Evolutionary conservation across 495 filamentous ascomycete species (phyloP).

Genomic region (Tetracladium setigerum): DNA sequence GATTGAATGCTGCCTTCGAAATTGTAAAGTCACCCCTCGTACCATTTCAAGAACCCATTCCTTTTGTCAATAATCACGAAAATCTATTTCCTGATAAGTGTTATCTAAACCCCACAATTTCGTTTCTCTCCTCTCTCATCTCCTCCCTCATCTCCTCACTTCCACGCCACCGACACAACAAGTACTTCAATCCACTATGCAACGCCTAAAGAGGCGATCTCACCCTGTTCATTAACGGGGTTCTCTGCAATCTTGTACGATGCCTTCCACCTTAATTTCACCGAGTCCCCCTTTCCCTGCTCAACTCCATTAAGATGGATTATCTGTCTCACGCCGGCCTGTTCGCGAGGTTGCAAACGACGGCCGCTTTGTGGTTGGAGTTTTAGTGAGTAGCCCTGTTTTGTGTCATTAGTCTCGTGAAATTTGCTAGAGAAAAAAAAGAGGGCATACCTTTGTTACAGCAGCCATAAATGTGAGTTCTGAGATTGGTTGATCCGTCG

Average conservation of each 20-base stretch:
- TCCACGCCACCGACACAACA: too few species aligned
- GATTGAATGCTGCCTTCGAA: too few species aligned
- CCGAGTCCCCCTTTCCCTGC: constrained; percentile 58
- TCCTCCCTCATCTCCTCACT: too few species aligned
- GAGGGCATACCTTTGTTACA: constrained; percentile 69
- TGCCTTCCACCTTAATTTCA: constrained; percentile 86
- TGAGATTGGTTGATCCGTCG: constrained; percentile 56
- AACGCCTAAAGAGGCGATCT: constrained; percentile 78
- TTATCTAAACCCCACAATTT: too few species aligned
- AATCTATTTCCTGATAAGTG: too few species aligned
- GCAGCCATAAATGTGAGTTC: constrained; percentile 88
- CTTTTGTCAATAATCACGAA: too few species aligned
- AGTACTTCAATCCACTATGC: constrained; percentile 22
- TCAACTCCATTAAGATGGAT: constrained; percentile 71
- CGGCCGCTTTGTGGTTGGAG: constrained; percentile 80
- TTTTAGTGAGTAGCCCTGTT: constrained; percentile 68
- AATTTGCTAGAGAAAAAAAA: background rate
- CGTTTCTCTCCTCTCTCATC: too few species aligned
- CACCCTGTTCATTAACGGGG: constrained; percentile 68
- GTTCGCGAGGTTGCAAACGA: constrained; percentile 62
- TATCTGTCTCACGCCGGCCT: constrained; percentile 71
- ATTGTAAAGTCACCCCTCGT: too few species aligned
- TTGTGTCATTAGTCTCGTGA: background rate
- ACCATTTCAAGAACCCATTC: too few species aligned
- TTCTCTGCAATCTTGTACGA: constrained; percentile 65